Base-by-base conservation (phyloP, 148 eudicot genomes). In the Vaccinium corymbosum region DNA sequence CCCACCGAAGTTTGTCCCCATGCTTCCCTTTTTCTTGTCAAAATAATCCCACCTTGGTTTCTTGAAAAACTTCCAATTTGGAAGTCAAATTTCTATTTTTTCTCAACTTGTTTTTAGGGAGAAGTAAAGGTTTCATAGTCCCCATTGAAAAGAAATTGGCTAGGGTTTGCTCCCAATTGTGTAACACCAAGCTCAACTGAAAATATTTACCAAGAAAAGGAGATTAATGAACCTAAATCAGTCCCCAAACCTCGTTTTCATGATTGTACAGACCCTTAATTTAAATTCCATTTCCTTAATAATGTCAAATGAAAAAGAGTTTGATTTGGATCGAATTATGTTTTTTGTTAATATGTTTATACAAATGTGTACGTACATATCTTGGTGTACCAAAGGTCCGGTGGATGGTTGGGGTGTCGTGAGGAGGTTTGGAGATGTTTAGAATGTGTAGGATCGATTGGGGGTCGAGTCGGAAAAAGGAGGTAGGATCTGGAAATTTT, bases 131-230 rank as follows among this genome's bases (percentile, higher is more conserved):
- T 19, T 50, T 77, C 59, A 50, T 3, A 50, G 17, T 4, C 10
- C 57, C 48, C 7, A 11, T 17, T 19, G 19, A n/a, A 55, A 29
- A 27, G 19, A 55, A 17, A 78, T 14, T 0, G 13, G 42, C 19
- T 15, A 27, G 81, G 81, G n/a, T 25, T 78, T 78, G 81, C 48
- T 78, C 48, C 81, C 48, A 78, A 27, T 53, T 78, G 81, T 55
- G 64, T 17, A 55, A 49, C 81, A 51, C 59, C 55, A 51, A 51
- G 80, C 15, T 77, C 6, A 14, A 11, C 59, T 5, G 32, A 22
- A 19, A 77, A 51, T 77, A 51, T 50, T n/a, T 12, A 14, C 14
- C 5, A 71, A 42, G 38, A 42, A 38, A 1, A 38, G 42, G 48
- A 38, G 32, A 64, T 22, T 71, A 1, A 27, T 16, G 38, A 71